Evolutionary conservation across 192 early-diverging fungal species (phyloP), one percentile per base, ranked within the genome.

Genomic region (Allomyces macrogynus): DNA sequence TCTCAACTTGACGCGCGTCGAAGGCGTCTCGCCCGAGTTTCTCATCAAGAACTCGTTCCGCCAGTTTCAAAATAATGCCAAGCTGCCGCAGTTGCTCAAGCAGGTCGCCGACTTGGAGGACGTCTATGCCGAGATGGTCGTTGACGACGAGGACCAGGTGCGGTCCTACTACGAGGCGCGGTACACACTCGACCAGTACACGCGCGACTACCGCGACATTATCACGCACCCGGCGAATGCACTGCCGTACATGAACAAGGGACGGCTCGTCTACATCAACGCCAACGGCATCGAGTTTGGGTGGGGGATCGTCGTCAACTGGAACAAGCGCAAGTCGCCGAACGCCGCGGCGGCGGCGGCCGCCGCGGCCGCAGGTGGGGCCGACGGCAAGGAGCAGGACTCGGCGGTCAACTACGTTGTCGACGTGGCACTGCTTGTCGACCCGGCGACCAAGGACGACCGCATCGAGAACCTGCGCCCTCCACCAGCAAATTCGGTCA

Each of bases 11-110:
- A 76, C 91, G 67, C 82, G 95, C 44, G 91, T 98, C 23, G 95
- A 98, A 75, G 92, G 89, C 10, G 81, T 96, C 43, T 90, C 83
- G 61, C 86, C 89, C 16, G 93, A 98, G 73, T 89, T 78, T 60
- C 95, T 98, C 86, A 76, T 98, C 4, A 85, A 93, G 73, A 75
- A 82, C 25, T 88, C 86, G 69, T 98, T 98, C 76, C 84, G 84
- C 73, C 91, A 95, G 69, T 93, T 90, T 77, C 93, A 96, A 75
- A 90, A 89, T 61, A 78, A 83, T 23, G 77, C 90, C 9, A 80
- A 84, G 66, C 78, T 98, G 23, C 93, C 95, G 10, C 77, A 79
- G 57, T 76, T 90, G 40, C 78, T 89, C 74, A 49, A 69, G 60
- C 65, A 69, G 22, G 67, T 68, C 14, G 65, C 71, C 5, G 67